A percentile compares a stretch with the other conserved stretches of the same genome.
These are phyloP conservation scores for Boletales sp. DNA, from an alignment of 768 basidiomycete species.

Conservation along the genomic window DNA sequence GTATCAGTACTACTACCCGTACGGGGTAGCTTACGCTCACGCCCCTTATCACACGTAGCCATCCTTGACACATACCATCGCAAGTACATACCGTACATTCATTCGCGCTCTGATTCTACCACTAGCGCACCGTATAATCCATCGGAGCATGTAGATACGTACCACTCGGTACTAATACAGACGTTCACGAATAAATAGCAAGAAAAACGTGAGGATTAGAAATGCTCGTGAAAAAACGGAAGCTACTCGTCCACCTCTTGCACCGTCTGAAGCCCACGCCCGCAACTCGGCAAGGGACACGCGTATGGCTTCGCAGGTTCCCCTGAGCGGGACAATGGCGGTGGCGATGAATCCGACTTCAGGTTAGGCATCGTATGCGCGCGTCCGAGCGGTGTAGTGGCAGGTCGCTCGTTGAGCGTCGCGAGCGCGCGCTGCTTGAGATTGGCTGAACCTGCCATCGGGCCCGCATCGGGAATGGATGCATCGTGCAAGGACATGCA, in stretches of 20 bases:
- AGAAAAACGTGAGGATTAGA: no score
- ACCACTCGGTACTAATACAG: no score
- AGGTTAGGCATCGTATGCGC: slow-evolving; percentile 16
- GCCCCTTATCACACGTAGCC: no score
- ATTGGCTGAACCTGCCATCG: neutral
- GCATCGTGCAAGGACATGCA: neutral
- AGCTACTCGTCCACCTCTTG: neutral
- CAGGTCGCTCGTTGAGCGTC: neutral
- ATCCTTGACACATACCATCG: no score
- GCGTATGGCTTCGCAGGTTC: neutral
- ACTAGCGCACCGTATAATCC: no score
- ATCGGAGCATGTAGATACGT: no score
- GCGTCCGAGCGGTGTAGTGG: slow-evolving; percentile 8
- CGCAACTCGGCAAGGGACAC: neutral
- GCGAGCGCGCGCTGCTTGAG: slow-evolving; percentile 1
- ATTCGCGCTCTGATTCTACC: no score
- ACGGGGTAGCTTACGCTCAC: no score
- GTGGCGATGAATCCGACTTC: neutral
- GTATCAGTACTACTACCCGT: no score
- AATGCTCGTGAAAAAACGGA: no score
- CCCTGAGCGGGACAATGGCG: neutral
- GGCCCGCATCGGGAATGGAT: neutral
- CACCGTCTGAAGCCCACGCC: neutral
- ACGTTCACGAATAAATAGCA: no score
- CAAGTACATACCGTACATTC: no score